Conservation (phyloP, 1,284 basidiomycete genomes). For the Sphagnurus paluster region DNA sequence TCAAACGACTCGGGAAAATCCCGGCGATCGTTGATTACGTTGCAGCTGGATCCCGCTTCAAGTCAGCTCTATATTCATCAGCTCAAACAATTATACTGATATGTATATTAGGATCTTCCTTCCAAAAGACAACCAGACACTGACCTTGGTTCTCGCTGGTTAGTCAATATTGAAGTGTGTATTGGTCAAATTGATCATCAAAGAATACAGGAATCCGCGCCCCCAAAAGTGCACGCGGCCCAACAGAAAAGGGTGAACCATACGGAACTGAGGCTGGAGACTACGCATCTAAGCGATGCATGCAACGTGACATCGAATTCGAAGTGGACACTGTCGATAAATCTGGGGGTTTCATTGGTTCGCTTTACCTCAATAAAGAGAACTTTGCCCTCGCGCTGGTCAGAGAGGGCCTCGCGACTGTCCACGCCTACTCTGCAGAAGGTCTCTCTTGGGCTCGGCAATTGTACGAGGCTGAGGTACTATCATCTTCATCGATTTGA, state of each 20-base stretch:
- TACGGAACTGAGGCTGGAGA: slow-evolving; percentile 84
- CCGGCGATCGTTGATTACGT: slow-evolving; percentile 93
- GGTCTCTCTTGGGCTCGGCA: slow-evolving; percentile 76
- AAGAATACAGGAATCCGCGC: slow-evolving; percentile 69
- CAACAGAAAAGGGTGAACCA: slow-evolving; percentile 88
- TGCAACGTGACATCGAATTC: slow-evolving; percentile 96
- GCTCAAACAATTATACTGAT: slow-evolving; percentile 13
- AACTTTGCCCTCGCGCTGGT: slow-evolving; percentile 85
- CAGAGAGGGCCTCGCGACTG: slow-evolving; percentile 83
- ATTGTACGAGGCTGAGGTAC: slow-evolving; percentile 82
- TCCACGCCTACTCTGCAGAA: slow-evolving; percentile 90
- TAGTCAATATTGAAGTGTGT: slow-evolving; percentile 19
- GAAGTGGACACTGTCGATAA: slow-evolving; percentile 91
- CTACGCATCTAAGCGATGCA: slow-evolving; percentile 77
- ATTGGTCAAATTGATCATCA: slow-evolving; percentile 8
- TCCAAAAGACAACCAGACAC: slow-evolving; percentile 89
- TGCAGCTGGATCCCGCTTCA: slow-evolving; percentile 91
- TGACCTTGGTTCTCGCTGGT: slow-evolving; percentile 89
- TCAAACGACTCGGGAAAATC: slow-evolving; percentile 87
- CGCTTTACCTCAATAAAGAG: slow-evolving; percentile 85
- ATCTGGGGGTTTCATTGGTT: slow-evolving; percentile 94
- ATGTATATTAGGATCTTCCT: slow-evolving; percentile 62
- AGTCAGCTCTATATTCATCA: slow-evolving; percentile 45
- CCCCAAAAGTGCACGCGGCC: slow-evolving; percentile 78
- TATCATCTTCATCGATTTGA: slow-evolving; percentile 4